phyloP scores from a whole-genome alignment of 2,329 filamentous ascomycete genomes.

The Clarireedia hainanense region DNA sequence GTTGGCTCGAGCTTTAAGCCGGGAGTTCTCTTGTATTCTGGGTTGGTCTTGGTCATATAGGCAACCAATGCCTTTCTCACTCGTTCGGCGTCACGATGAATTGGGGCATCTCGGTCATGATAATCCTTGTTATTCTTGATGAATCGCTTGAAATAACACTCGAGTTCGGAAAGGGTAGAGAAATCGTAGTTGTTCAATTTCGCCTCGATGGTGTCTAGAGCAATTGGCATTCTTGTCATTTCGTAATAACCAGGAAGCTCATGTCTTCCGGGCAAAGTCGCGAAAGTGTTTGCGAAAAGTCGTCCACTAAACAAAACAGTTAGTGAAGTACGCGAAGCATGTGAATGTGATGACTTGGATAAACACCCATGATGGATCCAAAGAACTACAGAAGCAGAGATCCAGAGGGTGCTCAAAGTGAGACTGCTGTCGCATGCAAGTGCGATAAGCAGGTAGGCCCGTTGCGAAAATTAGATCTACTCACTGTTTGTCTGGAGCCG shows the following conservation, averaged over 20 bases:
- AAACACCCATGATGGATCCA: neutral
- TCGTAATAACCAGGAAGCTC: constrained; percentile 70
- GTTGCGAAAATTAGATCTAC: constrained; percentile 24
- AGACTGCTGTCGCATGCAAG: neutral
- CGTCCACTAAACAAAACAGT: constrained; percentile 48
- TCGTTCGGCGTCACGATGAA: constrained; percentile 79
- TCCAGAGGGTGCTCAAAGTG: neutral
- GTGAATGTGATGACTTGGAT: neutral
- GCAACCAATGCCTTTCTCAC: constrained; percentile 81
- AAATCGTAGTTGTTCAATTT: constrained; percentile 67
- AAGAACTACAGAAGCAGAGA: neutral
- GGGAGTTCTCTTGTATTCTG: constrained; percentile 61
- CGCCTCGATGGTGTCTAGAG: constrained; percentile 66
- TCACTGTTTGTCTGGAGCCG: constrained; percentile 76
- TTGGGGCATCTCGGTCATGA: constrained; percentile 63
- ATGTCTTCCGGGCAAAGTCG: constrained; percentile 57
- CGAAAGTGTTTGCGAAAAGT: constrained; percentile 66
- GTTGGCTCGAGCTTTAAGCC: constrained; percentile 66
- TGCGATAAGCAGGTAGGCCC: neutral
- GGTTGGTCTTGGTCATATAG: constrained; percentile 80
- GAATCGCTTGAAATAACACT: constrained; percentile 82
- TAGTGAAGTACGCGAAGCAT: neutral
- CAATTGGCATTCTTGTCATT: constrained; percentile 68
- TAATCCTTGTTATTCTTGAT: constrained; percentile 81
- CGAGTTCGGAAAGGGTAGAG: constrained; percentile 61